These are phyloP conservation scores for Zhuliangozyma parablackwelliae DNA, from an alignment of 1,139 yeast genomes.

Conservation along the genomic window DNA sequence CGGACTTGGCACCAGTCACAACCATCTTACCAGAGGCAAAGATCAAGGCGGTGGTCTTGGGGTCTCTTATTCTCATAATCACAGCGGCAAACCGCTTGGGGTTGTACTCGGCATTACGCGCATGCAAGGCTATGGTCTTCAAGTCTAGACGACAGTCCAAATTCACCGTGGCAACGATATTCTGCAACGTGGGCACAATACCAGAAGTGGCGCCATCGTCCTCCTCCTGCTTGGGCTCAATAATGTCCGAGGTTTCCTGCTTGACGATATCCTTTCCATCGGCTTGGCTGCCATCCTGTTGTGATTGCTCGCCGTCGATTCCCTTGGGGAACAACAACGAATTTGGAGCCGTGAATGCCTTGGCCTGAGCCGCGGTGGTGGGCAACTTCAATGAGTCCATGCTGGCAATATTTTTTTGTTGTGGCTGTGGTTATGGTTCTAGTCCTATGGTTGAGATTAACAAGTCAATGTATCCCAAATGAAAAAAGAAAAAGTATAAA, in stretches of 20 bases:
- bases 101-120: conserved; percentile 97
- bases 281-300: conserved; percentile 4
- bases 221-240: conserved; percentile 45
- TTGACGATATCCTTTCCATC: conserved; percentile 12
- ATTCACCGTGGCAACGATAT: conserved; percentile 97
- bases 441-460: conserved; percentile 23
- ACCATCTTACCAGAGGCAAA: conserved; percentile 99
- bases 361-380: conserved; percentile 77
- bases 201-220: conserved; percentile 80
- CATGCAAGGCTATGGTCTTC: conserved; percentile 96
- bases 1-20: conserved; percentile 98
- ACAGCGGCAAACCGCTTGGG: conserved; percentile 99
- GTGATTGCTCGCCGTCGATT: conserved; percentile 19
- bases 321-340: conserved; percentile 61
- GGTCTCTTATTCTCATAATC: conserved; percentile 98
- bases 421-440: not conserved
- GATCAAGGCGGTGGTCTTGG: conserved; percentile 95
- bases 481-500: not conserved
- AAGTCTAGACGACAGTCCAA: conserved; percentile 92
- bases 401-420: conserved; percentile 3
- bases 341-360: conserved; percentile 66
- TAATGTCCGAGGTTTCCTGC: conserved; percentile 27
- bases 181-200: conserved; percentile 92
- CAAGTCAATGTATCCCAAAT: conserved; percentile 44
- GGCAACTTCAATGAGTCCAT: conserved; percentile 79